phyloP scores from a whole-genome alignment of 169 alveolate species.

The Neospora caninum region DNA sequence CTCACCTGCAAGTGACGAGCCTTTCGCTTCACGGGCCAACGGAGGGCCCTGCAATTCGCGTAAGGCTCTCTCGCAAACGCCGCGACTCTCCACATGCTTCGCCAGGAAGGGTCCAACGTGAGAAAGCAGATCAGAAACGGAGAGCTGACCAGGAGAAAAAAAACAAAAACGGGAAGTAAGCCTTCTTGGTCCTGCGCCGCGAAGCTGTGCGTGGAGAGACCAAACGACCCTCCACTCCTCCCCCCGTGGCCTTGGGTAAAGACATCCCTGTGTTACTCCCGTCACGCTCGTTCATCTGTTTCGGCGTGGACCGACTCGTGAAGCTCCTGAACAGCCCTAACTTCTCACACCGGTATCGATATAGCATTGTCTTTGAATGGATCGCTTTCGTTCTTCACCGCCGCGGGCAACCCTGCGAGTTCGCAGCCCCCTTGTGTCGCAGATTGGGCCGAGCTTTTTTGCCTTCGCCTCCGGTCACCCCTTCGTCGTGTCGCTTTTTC shows the following conservation, averaged over 20 bases:
- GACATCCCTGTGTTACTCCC: too few relatives aligned
- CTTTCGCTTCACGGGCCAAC: neutral
- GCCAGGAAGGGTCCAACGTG: constrained; percentile 24
- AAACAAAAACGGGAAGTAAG: neutral
- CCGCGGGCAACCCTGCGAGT: too few relatives aligned
- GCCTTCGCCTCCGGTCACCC: neutral
- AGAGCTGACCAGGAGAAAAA: neutral
- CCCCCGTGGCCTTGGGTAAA: too few relatives aligned
- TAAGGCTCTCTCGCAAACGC: constrained; percentile 6
- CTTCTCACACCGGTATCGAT: too few relatives aligned
- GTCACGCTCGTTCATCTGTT: too few relatives aligned
- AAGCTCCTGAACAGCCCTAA: too few relatives aligned
- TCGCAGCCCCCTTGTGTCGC: too few relatives aligned
- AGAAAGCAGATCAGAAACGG: neutral
- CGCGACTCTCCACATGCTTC: neutral
- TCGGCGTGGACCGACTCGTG: too few relatives aligned
- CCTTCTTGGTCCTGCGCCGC: neutral
- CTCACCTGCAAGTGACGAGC: neutral
- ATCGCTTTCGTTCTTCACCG: too few relatives aligned
- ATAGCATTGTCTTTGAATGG: too few relatives aligned
- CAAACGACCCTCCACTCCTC: too few relatives aligned
- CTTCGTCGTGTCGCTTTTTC: neutral
- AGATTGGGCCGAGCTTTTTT: too few relatives aligned
- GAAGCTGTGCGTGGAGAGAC: neutral
- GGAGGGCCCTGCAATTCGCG: neutral